phyloP scores from a whole-genome alignment of 23 red algal genomes.

The Agarophyton chilense region DNA sequence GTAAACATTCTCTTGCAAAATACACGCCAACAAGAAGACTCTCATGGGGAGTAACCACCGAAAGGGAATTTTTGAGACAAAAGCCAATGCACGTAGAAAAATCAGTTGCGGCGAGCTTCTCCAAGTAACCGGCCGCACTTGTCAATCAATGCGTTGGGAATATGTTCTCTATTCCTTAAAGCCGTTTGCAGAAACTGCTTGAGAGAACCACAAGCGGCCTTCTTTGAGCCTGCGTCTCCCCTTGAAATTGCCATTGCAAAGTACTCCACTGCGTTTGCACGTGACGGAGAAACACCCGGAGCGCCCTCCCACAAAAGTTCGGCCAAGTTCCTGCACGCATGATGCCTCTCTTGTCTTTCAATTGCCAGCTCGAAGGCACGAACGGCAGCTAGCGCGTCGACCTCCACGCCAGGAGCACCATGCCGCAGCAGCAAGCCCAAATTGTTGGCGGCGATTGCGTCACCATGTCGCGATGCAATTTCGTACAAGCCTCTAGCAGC shows the following conservation, averaged over 20 bases:
- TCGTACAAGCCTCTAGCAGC: slow-evolving; percentile 48
- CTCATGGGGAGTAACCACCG: not conserved
- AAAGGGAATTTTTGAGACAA: not conserved
- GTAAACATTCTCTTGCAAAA: not conserved
- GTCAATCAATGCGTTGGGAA: slow-evolving; percentile 10
- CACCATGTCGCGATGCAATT: slow-evolving; percentile 40
- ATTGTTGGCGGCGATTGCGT: slow-evolving; percentile 66
- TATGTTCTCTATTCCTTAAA: slow-evolving; percentile 5
- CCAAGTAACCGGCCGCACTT: slow-evolving; percentile 31
- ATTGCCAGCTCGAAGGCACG: slow-evolving; percentile 38
- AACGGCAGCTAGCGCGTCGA: slow-evolving; percentile 37
- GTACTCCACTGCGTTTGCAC: slow-evolving; percentile 47
- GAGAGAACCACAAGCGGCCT: not conserved
- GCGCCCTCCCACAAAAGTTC: slow-evolving; percentile 65
- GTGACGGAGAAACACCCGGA: not conserved
- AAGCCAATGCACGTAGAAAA: not conserved
- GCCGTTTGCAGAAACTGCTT: not conserved
- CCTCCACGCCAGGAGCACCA: slow-evolving; percentile 24
- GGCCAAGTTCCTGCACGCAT: slow-evolving; percentile 64
- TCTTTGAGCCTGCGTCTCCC: slow-evolving; percentile 32
- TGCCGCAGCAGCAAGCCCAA: slow-evolving; percentile 53
- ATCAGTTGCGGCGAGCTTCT: not conserved
- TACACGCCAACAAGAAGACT: not conserved
- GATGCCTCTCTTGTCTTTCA: slow-evolving; percentile 38
- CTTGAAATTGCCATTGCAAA: slow-evolving; percentile 60